These are phyloP conservation scores for Phytophthora rubi DNA, from an alignment of 352 stramenopile species.

Conservation along the genomic window DNA sequence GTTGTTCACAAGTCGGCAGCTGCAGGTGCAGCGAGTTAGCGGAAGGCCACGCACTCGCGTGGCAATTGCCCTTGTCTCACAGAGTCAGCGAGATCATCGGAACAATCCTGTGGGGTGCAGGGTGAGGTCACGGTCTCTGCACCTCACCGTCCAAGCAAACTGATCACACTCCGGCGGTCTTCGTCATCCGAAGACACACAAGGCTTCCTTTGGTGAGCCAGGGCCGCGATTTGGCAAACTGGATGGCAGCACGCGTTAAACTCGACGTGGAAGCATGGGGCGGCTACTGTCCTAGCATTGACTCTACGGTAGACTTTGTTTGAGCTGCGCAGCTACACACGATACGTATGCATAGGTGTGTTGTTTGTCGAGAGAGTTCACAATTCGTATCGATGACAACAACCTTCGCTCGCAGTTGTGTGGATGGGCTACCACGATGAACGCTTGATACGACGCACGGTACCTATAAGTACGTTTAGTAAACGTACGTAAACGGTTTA, in stretches of 20 bases:
- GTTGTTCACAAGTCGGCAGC: constrained; percentile 24
- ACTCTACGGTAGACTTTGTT: no score
- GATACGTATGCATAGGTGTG: no score
- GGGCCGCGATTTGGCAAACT: constrained; percentile 19
- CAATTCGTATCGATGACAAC: not conserved
- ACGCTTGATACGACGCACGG: constrained; percentile 23
- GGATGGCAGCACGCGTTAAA: not conserved
- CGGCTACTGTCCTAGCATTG: no score
- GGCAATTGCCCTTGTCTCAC: constrained; percentile 27
- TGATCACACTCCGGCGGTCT: constrained; percentile 25
- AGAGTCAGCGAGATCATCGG: constrained; percentile 29
- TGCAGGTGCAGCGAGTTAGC: constrained; percentile 13
- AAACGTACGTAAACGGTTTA: no score
- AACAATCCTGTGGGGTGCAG: constrained; percentile 30
- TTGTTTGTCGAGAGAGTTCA: no score
- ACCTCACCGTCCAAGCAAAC: constrained; percentile 26
- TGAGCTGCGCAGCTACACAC: no score
- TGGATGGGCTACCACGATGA: constrained; percentile 4
- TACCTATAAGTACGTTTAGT: not conserved
- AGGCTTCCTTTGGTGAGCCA: constrained; percentile 25
- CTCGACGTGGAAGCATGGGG: no score
- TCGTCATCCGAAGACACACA: constrained; percentile 31
- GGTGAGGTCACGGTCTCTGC: constrained; percentile 21
- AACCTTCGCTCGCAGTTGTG: not conserved
- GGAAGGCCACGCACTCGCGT: constrained; percentile 23